Base-by-base conservation (phyloP, 768 basidiomycete genomes). In the Leccinum ochraceum region DNA sequence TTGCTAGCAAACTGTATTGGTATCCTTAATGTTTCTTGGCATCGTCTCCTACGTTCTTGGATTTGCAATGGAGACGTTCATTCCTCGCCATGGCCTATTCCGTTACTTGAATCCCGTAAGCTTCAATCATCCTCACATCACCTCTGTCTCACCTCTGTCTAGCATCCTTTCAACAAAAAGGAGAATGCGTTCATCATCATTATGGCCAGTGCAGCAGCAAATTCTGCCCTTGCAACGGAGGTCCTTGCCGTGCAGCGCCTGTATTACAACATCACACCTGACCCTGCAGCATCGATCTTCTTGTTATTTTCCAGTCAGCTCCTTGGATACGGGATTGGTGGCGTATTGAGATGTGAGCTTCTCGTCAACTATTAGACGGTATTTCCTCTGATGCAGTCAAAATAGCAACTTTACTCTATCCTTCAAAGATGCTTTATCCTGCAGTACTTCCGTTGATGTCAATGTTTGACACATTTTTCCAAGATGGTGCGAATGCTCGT, bases 81-180 rank as follows among this genome's bases (percentile, higher is more conserved):
- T 85, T 44, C 84, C 84, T 7, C 72, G 73, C 3, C 64, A 58
- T 8, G 82, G 84, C 4, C 46, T 75, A 24, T 76, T 84, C 66
- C 79, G 78, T 11, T 80, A 78, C 61, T 76, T 86, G 8, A 86
- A 86, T 62, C 84, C 83, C 16, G 78, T 71, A n/a, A 32, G 57
- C 2, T 37, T 46, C 10, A 20, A 20, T 16, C 8, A 52, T 17
- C 36, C 34, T 14, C 11, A 4, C 0, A 2, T 22, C 14, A 11
- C 22, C 7, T 55, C 54, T 34, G n/a, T 30, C 66, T 63, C n/a
- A 60, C 26, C 17, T 8, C 48, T 46, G 22, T n/a, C 24, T 17
- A 84, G 83, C 78, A 80, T 26, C 81, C 84, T 3, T 85, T 84
- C 71, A 84, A 85, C 68, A 84, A 81, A 68, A 85, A 84, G 59